These are phyloP conservation scores for Solanum chmielewskii DNA, from an alignment of 257 asterid genomes.

Conservation along the genomic window DNA sequence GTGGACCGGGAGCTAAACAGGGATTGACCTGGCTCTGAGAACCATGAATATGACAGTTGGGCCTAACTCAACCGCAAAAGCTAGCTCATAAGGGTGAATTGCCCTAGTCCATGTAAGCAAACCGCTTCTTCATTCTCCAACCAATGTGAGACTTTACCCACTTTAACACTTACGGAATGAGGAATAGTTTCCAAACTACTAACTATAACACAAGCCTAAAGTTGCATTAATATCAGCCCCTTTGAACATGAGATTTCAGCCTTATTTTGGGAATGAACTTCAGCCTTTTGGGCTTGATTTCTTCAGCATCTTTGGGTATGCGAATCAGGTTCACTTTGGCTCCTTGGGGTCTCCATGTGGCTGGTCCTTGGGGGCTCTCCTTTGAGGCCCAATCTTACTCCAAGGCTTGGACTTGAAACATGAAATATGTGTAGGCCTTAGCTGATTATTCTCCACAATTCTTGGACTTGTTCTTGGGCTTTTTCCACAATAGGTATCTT, in stretches of 20 bases:
- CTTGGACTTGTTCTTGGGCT: background rate
- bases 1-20: background rate
- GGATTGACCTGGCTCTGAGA: background rate
- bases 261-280: background rate
- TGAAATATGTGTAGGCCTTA: background rate
- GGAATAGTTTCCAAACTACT: background rate
- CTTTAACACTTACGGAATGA: background rate
- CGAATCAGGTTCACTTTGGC: background rate
- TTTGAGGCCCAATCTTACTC: background rate
- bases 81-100: background rate
- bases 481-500: background rate
- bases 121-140: background rate
- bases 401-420: background rate
- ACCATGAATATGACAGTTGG: background rate
- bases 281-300: background rate
- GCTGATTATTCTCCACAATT: background rate
- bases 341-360: background rate
- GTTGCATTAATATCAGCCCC: background rate
- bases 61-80: background rate
- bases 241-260: background rate
- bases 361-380: background rate
- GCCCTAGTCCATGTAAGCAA: background rate
- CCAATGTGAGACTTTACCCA: background rate
- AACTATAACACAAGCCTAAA: background rate
- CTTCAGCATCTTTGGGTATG: background rate